These are phyloP conservation scores for Lachancea meyersii DNA, from an alignment of 805 yeast species.

Conservation along the genomic window DNA sequence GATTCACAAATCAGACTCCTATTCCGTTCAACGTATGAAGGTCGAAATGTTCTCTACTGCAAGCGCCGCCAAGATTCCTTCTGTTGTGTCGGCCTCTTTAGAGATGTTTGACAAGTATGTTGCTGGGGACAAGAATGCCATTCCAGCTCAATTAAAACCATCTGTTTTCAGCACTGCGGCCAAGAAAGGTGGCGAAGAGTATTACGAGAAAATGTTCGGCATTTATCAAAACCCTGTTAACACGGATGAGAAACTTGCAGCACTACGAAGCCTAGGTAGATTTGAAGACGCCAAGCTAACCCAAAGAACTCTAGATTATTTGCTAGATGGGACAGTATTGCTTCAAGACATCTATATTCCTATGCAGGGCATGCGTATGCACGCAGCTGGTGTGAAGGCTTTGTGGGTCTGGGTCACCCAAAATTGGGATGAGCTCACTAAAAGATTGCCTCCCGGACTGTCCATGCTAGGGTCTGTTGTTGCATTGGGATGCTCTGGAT, in stretches of 20 bases:
- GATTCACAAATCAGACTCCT: constrained; percentile 49
- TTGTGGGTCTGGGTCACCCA: constrained; percentile 66
- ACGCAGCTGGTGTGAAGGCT: constrained; percentile 57
- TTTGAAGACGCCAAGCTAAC: constrained; percentile 48
- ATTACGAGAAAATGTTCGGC: constrained; percentile 55
- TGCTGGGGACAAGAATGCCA: constrained; percentile 58
- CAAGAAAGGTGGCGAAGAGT: constrained; percentile 51
- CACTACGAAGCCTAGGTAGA: constrained; percentile 63
- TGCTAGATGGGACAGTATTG: constrained; percentile 53
- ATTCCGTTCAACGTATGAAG: constrained; percentile 60
- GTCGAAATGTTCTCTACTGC: constrained; percentile 57
- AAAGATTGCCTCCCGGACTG: constrained; percentile 72
- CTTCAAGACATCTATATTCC: constrained; percentile 76
- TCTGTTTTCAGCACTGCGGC: constrained; percentile 64
- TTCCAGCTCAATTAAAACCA: constrained; percentile 68
- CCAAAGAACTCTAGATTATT: constrained; percentile 48
- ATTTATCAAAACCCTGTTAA: constrained; percentile 55
- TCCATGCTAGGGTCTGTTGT: constrained; percentile 77
- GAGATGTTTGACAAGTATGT: constrained; percentile 48
- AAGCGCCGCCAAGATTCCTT: constrained; percentile 43
- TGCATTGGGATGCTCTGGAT: constrained; percentile 51
- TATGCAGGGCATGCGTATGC: constrained; percentile 62
- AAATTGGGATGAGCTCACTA: constrained; percentile 66
- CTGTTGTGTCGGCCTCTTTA: constrained; percentile 42
- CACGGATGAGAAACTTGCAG: constrained; percentile 62